Conservation (phyloP, 1,139 yeast genomes). For the Taphrina betulina region DNA sequence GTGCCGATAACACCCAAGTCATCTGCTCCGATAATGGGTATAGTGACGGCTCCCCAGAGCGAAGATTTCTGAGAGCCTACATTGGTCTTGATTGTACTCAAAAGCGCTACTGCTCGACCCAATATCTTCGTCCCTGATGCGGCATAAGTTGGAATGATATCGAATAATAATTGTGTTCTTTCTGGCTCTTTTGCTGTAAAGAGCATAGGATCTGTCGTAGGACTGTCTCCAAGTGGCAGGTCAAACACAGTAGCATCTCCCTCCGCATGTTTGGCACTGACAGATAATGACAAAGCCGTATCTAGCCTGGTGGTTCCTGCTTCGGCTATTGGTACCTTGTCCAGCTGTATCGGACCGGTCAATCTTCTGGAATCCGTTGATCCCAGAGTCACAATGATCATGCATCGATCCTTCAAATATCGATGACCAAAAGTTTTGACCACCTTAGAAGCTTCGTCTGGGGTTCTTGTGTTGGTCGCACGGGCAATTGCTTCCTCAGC, state of each 20-base stretch:
- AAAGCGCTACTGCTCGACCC: conserved; percentile 82
- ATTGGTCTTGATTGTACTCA: conserved; percentile 62
- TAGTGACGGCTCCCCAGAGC: conserved; percentile 61
- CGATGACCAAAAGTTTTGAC: conserved; percentile 85
- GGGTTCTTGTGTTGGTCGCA: conserved; percentile 6
- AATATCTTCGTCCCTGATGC: conserved; percentile 54
- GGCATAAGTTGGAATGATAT: conserved; percentile 88
- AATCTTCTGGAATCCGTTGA: conserved; percentile 72
- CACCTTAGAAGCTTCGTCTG: conserved; percentile 36
- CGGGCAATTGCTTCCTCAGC: conserved; percentile 9
- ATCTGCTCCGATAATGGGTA: conserved; percentile 75
- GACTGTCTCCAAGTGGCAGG: conserved; percentile 76
- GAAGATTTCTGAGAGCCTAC: conserved; percentile 73
- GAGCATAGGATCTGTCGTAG: conserved; percentile 77
- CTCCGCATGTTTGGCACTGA: conserved; percentile 54
- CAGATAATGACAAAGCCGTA: conserved; percentile 76
- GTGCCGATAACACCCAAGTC: conserved; percentile 75
- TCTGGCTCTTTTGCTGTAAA: conserved; percentile 60
- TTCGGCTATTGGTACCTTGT: conserved; percentile 69
- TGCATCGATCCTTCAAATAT: conserved; percentile 62
- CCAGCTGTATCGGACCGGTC: conserved; percentile 64
- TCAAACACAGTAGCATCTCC: conserved; percentile 73
- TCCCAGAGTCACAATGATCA: conserved; percentile 78
- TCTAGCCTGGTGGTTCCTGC: conserved; percentile 80
- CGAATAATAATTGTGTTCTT: conserved; percentile 68